A percentile compares a stretch with the other conserved stretches of the same genome.
Evolutionary conservation across 2,329 filamentous ascomycete genomes (phyloP).

Genomic region (Bipolaris cookei): DNA sequence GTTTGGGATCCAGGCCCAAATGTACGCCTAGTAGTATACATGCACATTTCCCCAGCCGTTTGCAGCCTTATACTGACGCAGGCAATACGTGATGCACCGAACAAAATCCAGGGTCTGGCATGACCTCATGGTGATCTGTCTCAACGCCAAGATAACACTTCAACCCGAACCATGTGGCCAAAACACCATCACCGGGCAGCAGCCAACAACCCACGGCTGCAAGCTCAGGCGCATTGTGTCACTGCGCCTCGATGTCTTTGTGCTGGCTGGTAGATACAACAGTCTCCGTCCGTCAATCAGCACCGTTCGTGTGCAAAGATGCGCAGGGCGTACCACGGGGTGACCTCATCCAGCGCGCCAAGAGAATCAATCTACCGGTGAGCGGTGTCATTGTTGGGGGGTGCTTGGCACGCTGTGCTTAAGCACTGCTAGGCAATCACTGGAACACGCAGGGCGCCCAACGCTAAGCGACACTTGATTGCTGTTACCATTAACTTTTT

Average conservation of each 20-base stretch:
- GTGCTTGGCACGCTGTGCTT: background rate
- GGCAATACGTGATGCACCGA: slow-evolving; percentile 1
- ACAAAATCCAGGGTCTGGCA: background rate
- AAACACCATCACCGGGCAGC: slow-evolving; percentile 6
- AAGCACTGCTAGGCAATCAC: background rate
- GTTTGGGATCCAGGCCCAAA: background rate
- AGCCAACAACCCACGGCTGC: slow-evolving; percentile 9
- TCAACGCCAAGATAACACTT: slow-evolving; percentile 7
- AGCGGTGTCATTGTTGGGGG: background rate
- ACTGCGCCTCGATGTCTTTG: slow-evolving; percentile 14
- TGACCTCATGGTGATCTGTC: slow-evolving; percentile 20
- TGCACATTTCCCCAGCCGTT: background rate
- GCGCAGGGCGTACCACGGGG: background rate
- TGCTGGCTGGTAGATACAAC: background rate
- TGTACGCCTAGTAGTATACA: background rate
- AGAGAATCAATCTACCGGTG: background rate
- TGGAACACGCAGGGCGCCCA: slow-evolving; percentile 4
- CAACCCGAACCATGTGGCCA: slow-evolving; percentile 13
- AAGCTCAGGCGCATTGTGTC: slow-evolving; percentile 13
- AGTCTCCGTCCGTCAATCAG: slow-evolving; percentile 9
- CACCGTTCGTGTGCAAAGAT: background rate
- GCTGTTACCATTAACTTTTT: background rate
- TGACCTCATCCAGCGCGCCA: slow-evolving; percentile 4
- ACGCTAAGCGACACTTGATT: background rate
- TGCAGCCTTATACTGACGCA: slow-evolving; percentile 14